A percentile compares a stretch with the other conserved stretches of the same genome.
phyloP scores from a whole-genome alignment of 768 basidiomycete species.

The Agrocybe chaxingu region DNA sequence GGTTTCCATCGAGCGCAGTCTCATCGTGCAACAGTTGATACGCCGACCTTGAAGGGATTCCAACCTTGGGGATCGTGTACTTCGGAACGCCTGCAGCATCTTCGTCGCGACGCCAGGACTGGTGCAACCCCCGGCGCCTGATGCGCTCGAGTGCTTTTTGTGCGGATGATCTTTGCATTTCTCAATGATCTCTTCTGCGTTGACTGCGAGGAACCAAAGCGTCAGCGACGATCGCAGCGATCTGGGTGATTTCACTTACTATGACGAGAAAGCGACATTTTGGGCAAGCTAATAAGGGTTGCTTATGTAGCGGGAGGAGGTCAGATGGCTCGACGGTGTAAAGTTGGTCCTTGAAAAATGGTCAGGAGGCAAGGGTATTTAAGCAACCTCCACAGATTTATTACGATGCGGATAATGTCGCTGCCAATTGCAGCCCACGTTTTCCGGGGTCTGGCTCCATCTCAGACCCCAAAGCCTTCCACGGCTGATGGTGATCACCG shows the following conservation, averaged over 20 bases:
- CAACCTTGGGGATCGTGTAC: conserved; percentile 40
- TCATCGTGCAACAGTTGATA: conserved; percentile 56
- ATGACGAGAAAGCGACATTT: conserved; percentile 37
- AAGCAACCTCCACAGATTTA: no score
- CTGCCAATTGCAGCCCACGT: no score
- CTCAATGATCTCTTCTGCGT: conserved; percentile 48
- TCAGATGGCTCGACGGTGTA: no score
- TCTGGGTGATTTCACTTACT: conserved; percentile 21
- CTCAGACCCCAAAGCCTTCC: no score
- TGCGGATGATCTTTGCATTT: conserved; percentile 35
- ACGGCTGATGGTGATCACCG: no score
- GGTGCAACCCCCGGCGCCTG: conserved; percentile 23
- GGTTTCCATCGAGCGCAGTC: conserved; percentile 53
- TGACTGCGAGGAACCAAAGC: conserved; percentile 25
- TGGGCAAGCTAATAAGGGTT: neutral
- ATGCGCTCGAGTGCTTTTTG: conserved; percentile 28
- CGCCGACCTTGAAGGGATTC: conserved; percentile 41
- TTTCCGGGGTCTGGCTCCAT: no score
- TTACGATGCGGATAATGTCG: no score
- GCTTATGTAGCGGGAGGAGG: no score
- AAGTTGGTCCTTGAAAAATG: no score
- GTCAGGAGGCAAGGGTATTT: no score
- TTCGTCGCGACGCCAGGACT: conserved; percentile 38
- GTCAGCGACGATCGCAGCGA: no score
- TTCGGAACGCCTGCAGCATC: conserved; percentile 39